Evolutionary conservation across 345 rosid species (phyloP).

Genomic region (Syzygium aromaticum): DNA sequence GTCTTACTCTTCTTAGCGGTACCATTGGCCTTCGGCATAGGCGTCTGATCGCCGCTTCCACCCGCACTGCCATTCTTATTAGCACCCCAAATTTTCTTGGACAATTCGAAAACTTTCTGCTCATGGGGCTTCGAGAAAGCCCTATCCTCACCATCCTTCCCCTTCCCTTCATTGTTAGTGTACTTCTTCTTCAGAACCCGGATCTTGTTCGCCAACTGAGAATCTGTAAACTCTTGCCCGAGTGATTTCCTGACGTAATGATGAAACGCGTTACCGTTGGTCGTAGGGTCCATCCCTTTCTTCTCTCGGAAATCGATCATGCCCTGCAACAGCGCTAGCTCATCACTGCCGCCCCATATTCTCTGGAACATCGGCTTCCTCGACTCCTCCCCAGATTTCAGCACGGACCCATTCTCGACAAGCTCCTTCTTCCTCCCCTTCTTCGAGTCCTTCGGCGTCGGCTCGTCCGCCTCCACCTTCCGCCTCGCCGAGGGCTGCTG

Average conservation of each 20-base stretch:
- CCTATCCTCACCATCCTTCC: neutral
- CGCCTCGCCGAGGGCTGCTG: neutral
- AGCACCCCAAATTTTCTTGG: slow-evolving; percentile 2
- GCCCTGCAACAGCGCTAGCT: slow-evolving; percentile 16
- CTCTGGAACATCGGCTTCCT: slow-evolving; percentile 4
- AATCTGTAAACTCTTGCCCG: neutral
- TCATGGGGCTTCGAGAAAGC: neutral
- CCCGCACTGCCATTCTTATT: neutral
- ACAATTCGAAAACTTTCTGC: neutral
- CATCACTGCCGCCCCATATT: slow-evolving; percentile 22
- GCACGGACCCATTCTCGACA: neutral
- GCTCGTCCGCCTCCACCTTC: neutral
- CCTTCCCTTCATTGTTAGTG: neutral
- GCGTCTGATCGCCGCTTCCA: neutral
- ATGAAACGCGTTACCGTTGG: slow-evolving; percentile 5
- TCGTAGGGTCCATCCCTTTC: slow-evolving; percentile 1
- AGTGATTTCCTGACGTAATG: slow-evolving; percentile 11
- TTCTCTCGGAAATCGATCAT: slow-evolving; percentile 10
- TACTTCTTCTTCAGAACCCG: slow-evolving; percentile 4
- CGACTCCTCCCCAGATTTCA: neutral
- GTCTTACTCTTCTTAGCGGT: neutral
- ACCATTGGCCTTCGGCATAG: neutral
- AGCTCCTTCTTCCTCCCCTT: neutral
- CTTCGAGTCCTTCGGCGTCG: neutral
- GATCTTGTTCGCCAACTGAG: slow-evolving; percentile 14